A percentile compares a stretch with the other conserved stretches of the same genome.
Conservation (phyloP, 805 yeast species). For the Candida takata region DNA sequence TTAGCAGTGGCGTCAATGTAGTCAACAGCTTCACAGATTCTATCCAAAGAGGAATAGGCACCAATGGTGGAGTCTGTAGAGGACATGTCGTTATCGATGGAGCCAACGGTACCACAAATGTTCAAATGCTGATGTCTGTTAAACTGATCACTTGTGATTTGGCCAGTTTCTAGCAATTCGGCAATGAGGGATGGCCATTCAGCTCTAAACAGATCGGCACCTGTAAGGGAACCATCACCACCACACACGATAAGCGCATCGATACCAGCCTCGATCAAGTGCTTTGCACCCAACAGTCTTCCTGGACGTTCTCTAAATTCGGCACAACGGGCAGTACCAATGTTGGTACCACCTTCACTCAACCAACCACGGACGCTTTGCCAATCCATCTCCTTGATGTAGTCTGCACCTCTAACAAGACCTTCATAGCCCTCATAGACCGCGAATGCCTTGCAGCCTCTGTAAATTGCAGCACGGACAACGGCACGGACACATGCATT, state of each 20-base stretch:
- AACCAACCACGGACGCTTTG: slow-evolving; percentile 67
- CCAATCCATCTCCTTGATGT: slow-evolving; percentile 62
- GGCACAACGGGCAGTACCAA: slow-evolving; percentile 71
- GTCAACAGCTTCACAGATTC: slow-evolving; percentile 70
- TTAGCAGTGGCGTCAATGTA: slow-evolving; percentile 80
- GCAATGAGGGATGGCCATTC: slow-evolving; percentile 71
- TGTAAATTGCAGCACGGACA: slow-evolving; percentile 80
- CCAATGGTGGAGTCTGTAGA: slow-evolving; percentile 80
- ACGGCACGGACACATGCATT: slow-evolving; percentile 93
- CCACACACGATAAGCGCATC: slow-evolving; percentile 78
- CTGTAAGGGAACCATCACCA: slow-evolving; percentile 79
- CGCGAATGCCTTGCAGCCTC: slow-evolving; percentile 85
- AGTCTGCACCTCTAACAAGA: slow-evolving; percentile 75
- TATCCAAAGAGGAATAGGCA: slow-evolving; percentile 68
- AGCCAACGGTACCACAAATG: slow-evolving; percentile 72
- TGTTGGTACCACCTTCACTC: slow-evolving; percentile 66
- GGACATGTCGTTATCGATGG: slow-evolving; percentile 85
- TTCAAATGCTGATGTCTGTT: slow-evolving; percentile 48
- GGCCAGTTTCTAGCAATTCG: slow-evolving; percentile 42
- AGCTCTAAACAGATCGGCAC: slow-evolving; percentile 68
- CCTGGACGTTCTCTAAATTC: slow-evolving; percentile 65
- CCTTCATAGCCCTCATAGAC: slow-evolving; percentile 95
- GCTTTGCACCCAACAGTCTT: slow-evolving; percentile 53
- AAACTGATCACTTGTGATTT: slow-evolving; percentile 40
- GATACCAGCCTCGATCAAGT: slow-evolving; percentile 63